These are phyloP conservation scores for Scedosporium apiospermum DNA, from an alignment of 2,329 filamentous ascomycete genomes.

Conservation along the genomic window DNA sequence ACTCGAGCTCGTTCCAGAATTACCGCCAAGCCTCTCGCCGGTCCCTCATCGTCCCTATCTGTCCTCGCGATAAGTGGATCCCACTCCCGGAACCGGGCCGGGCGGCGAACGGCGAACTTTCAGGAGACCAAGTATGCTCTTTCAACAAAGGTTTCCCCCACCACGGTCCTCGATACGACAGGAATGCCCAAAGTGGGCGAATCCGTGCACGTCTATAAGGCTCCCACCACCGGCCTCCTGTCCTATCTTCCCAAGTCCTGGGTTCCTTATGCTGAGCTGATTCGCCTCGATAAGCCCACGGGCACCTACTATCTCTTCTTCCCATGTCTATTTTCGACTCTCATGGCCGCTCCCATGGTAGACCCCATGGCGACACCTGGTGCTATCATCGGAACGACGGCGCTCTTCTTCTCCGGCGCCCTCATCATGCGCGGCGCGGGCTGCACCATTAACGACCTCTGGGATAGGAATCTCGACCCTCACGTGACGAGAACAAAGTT, in stretches of 20 bases:
- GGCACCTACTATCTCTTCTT: constrained; percentile 82
- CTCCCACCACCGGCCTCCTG: constrained; percentile 63
- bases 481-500: constrained; percentile 67
- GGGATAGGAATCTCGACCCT: constrained; percentile 80
- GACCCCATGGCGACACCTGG: constrained; percentile 49
- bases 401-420: constrained; percentile 67
- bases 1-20: neutral
- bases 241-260: constrained; percentile 58
- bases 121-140: constrained; percentile 3
- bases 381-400: constrained; percentile 52
- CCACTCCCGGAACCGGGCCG: neutral
- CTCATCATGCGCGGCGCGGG: constrained; percentile 81
- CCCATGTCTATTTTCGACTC: constrained; percentile 75
- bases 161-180: neutral
- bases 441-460: constrained; percentile 84
- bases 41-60: neutral
- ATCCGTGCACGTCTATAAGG: constrained; percentile 38
- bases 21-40: neutral
- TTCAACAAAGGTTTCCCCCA: neutral
- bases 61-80: neutral
- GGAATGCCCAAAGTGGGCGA: constrained; percentile 5
- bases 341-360: constrained; percentile 65
- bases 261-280: constrained; percentile 74
- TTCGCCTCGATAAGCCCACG: constrained; percentile 70
- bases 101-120: neutral